Percentiles rank a stretch among this genome's conserved stretches.
Evolutionary conservation across 1,284 basidiomycete species (phyloP).

Genomic region (Flammula alnicola): DNA sequence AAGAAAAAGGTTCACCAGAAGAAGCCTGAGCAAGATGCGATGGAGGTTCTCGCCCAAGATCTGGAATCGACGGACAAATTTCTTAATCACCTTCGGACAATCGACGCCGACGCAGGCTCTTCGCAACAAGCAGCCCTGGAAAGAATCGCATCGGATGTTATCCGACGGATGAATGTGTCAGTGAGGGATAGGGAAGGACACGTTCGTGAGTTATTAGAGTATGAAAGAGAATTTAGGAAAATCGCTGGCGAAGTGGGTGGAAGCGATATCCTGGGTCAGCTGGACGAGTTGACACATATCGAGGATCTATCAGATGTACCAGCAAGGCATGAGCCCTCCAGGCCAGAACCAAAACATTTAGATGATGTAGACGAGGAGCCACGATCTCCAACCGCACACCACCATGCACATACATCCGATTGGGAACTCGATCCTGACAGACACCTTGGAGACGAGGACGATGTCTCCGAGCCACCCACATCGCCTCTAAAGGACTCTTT

Average conservation of each 20-base stretch:
- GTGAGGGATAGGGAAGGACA: constrained; percentile 77
- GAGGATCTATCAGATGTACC: constrained; percentile 50
- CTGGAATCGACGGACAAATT: constrained; percentile 79
- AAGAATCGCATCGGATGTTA: constrained; percentile 72
- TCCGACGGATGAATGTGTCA: constrained; percentile 75
- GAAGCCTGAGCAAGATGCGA: constrained; percentile 63
- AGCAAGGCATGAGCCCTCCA: constrained; percentile 24
- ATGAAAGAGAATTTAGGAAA: constrained; percentile 77
- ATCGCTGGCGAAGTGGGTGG: constrained; percentile 79
- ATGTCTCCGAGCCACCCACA: constrained; percentile 39
- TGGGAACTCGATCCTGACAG: constrained; percentile 66
- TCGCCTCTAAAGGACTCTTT: constrained; percentile 59
- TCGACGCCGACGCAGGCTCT: constrained; percentile 60
- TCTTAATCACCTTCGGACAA: constrained; percentile 65
- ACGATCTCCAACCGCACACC: constrained; percentile 28
- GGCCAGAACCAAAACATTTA: constrained; percentile 26
- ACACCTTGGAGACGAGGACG: constrained; percentile 52
- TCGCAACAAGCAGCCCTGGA: constrained; percentile 63
- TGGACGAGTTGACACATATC: constrained; percentile 63
- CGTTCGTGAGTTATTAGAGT: constrained; percentile 74
- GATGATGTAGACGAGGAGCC: constrained; percentile 48
- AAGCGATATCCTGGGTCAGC: constrained; percentile 66
- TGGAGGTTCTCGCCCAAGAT: constrained; percentile 71
- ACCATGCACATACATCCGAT: constrained; percentile 46
- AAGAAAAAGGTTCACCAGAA: constrained; percentile 34